Conservation (phyloP, 495 filamentous ascomycete species). For the Hypomontagnella monticulosa region DNA sequence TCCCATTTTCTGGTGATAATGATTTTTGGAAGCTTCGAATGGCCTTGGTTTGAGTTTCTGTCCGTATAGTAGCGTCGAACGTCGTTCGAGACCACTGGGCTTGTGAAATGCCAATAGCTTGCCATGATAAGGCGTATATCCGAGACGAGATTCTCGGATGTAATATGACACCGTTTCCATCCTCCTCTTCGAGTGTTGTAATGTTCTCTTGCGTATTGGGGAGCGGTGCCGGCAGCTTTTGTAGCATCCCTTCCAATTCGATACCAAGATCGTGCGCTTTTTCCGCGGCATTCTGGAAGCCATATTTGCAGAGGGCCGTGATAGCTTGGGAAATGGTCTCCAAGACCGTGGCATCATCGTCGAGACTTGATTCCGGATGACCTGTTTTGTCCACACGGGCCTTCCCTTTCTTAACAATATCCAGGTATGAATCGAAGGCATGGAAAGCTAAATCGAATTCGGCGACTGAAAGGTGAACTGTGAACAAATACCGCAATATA, state of each 20-base stretch:
- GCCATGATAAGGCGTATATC: constrained; percentile 73
- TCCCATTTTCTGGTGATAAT: constrained; percentile 68
- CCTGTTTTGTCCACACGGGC: constrained; percentile 81
- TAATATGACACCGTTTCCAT: constrained; percentile 50
- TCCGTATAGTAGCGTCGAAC: constrained; percentile 71
- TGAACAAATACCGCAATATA: constrained; percentile 87
- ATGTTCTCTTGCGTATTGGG: constrained; percentile 35
- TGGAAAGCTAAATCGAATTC: constrained; percentile 89
- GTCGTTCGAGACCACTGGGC: constrained; percentile 88
- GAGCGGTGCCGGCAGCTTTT: constrained; percentile 45
- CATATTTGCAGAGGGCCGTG: constrained; percentile 81
- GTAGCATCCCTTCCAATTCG: constrained; percentile 71
- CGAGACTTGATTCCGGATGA: constrained; percentile 74
- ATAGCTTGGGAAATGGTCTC: constrained; percentile 81
- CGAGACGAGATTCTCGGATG: constrained; percentile 58
- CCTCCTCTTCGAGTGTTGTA: constrained; percentile 41
- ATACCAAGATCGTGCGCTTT: constrained; percentile 74
- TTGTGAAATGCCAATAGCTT: constrained; percentile 82
- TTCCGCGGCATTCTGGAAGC: constrained; percentile 75
- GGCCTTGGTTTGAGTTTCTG: constrained; percentile 75
- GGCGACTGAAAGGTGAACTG: constrained; percentile 82
- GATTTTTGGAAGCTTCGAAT: constrained; percentile 77
- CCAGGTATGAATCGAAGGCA: constrained; percentile 88
- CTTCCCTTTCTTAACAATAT: constrained; percentile 83
- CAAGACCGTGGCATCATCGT: constrained; percentile 77